Conservation (phyloP, 208 protist species). For the Leishmania martiniquensis region DNA sequence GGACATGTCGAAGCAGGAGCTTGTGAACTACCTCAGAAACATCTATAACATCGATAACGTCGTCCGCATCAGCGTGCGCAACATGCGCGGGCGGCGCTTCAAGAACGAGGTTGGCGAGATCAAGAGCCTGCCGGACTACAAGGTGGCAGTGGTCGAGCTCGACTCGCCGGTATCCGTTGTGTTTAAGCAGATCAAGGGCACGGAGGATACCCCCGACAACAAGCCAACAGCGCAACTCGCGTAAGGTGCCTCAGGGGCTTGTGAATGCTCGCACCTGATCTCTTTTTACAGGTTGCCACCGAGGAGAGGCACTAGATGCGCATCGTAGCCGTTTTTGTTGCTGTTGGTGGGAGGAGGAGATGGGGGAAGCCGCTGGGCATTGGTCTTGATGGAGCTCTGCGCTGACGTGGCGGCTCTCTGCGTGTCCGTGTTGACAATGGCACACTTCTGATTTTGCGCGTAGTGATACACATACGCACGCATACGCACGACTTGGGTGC, state of each 20-base stretch:
- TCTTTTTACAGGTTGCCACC: neutral
- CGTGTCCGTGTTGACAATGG: neutral
- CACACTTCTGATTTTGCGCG: too few species aligned
- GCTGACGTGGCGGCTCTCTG: too few species aligned
- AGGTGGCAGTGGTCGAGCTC: constrained; percentile 81
- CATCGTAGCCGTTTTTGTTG: neutral
- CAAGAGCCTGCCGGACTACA: constrained; percentile 78
- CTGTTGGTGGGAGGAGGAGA: too few species aligned
- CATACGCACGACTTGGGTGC: too few species aligned
- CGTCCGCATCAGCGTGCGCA: constrained; percentile 69
- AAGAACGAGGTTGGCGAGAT: constrained; percentile 91
- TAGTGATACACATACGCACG: too few species aligned
- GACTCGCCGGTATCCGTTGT: constrained; percentile 83
- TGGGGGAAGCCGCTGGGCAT: neutral
- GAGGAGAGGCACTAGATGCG: neutral
- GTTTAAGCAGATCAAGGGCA: constrained; percentile 91
- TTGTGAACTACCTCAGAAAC: constrained; percentile 87
- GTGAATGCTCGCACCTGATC: neutral
- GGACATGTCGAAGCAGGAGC: constrained; percentile 85
- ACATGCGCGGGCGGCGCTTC: constrained; percentile 70
- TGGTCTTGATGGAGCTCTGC: neutral
- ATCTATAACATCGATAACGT: constrained; percentile 88
- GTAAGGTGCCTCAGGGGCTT: constrained; percentile 6
- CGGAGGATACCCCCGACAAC: constrained; percentile 86
- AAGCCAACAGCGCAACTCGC: constrained; percentile 67